Evolutionary conservation across 345 rosid species (phyloP).

Genomic region (Cardamine occulta): DNA sequence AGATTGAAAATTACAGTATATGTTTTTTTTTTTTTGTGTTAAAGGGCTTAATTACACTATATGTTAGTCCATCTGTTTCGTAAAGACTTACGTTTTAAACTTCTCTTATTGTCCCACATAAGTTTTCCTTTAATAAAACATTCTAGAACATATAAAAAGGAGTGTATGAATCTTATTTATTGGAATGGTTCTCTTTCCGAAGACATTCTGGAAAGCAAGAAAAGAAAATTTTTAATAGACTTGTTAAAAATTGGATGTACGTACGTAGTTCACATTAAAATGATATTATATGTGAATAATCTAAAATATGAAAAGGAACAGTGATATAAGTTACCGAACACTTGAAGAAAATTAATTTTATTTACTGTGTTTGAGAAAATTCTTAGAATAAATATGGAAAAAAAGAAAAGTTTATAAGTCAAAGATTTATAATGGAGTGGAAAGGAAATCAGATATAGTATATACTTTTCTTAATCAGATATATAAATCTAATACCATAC

Average conservation of each 20-base stretch:
- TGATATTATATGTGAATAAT: too few species aligned
- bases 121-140: neutral
- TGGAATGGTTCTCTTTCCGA: neutral
- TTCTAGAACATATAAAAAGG: neutral
- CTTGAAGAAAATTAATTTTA: neutral
- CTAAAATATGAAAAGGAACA: too few species aligned
- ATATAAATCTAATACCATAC: neutral
- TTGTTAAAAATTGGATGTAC: neutral
- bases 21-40: too few species aligned
- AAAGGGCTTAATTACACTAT: too few species aligned
- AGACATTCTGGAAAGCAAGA: neutral
- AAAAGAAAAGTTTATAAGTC: neutral
- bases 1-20: neutral
- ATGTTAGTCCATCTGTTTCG: neutral
- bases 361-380: neutral
- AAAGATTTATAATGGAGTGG: neutral
- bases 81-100: neutral
- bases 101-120: neutral
- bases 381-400: too few species aligned
- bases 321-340: too few species aligned
- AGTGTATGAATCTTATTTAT: neutral
- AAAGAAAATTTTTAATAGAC: neutral
- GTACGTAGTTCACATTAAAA: neutral
- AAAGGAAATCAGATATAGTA: neutral
- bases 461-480: neutral